These are phyloP conservation scores for Neurospora sp. DNA, from an alignment of 2,329 filamentous ascomycete species.

Conservation along the genomic window DNA sequence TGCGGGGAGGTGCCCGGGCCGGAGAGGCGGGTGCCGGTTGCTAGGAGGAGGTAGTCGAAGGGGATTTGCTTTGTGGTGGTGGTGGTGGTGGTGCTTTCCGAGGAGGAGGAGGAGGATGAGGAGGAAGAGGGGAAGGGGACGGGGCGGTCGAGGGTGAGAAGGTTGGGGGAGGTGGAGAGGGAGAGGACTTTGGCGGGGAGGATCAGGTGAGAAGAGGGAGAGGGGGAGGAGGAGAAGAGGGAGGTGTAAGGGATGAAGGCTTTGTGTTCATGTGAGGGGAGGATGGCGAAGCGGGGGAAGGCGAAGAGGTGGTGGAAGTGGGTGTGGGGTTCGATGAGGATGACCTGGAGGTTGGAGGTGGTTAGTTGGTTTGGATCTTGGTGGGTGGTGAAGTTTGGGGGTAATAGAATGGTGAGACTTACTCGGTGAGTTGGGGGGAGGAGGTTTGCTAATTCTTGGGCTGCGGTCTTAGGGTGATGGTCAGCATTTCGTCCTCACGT, in stretches of 20 bases:
- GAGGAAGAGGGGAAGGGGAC: not conserved
- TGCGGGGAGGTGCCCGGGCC: slow-evolving; percentile 27
- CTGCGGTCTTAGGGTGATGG: slow-evolving; percentile 17
- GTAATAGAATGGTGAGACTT: slow-evolving; percentile 5
- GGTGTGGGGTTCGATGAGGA: slow-evolving; percentile 38
- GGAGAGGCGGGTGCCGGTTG: slow-evolving; percentile 30
- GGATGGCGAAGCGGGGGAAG: slow-evolving; percentile 36
- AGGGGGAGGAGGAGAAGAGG: slow-evolving; percentile 22
- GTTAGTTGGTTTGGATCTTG: not conserved
- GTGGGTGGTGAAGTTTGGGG: not conserved
- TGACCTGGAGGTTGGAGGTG: slow-evolving; percentile 14
- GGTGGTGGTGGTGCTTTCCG: too few species aligned
- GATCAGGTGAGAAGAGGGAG: slow-evolving; percentile 22
- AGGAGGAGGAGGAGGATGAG: not conserved
- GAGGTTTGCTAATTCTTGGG: slow-evolving; percentile 27
- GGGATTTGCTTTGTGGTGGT: slow-evolving; percentile 21
- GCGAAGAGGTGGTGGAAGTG: slow-evolving; percentile 40
- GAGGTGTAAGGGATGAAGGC: slow-evolving; percentile 38
- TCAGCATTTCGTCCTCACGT: too few species aligned
- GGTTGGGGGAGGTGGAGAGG: slow-evolving; percentile 15
- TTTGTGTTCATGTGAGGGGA: slow-evolving; percentile 32
- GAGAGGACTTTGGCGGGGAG: slow-evolving; percentile 26
- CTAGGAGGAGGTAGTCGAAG: slow-evolving; percentile 34
- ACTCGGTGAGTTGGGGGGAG: slow-evolving; percentile 27
- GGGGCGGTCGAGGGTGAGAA: slow-evolving; percentile 26